These are phyloP conservation scores for Microbotryum intermedium DNA, from an alignment of 1,284 basidiomycete genomes.

Conservation along the genomic window DNA sequence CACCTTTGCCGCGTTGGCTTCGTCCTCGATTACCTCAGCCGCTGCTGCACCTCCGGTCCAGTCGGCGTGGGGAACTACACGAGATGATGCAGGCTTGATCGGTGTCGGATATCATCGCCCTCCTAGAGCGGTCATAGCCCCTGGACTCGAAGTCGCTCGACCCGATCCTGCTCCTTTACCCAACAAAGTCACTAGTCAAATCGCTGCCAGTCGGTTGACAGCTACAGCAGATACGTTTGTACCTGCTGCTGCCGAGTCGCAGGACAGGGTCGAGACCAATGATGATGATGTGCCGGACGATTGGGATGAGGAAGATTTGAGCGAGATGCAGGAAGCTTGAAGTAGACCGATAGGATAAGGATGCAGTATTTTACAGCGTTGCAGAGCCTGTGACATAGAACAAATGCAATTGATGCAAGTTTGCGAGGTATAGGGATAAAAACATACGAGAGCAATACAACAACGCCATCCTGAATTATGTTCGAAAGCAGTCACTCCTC, in stretches of 20 bases:
- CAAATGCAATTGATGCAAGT: too few species aligned
- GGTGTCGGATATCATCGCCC: slow-evolving; percentile 3
- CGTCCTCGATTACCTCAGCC: background rate
- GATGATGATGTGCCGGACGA: slow-evolving; percentile 20
- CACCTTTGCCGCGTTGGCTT: background rate
- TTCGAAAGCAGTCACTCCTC: background rate
- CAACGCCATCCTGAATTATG: too few species aligned
- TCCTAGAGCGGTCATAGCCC: slow-evolving; percentile 23
- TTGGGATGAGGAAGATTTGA: slow-evolving; percentile 15
- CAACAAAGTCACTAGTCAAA: background rate
- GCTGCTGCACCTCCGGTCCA: slow-evolving; percentile 8
- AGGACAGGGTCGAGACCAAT: background rate
- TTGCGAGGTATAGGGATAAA: too few species aligned
- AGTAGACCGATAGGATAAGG: too few species aligned
- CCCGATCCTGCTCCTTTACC: background rate
- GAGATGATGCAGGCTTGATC: background rate
- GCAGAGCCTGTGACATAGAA: too few species aligned
- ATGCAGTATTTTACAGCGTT: too few species aligned
- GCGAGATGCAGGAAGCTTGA: too few species aligned
- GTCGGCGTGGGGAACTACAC: slow-evolving; percentile 1
- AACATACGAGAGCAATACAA: too few species aligned
- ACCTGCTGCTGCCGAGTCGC: background rate
- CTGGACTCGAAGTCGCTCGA: slow-evolving; percentile 9
- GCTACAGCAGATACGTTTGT: background rate
- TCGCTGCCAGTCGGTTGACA: slow-evolving; percentile 1